Percentiles rank a stretch among this genome's conserved stretches.
These are phyloP conservation scores for Colletotrichum kahawae DNA, from an alignment of 2,329 filamentous ascomycete species.

Conservation along the genomic window DNA sequence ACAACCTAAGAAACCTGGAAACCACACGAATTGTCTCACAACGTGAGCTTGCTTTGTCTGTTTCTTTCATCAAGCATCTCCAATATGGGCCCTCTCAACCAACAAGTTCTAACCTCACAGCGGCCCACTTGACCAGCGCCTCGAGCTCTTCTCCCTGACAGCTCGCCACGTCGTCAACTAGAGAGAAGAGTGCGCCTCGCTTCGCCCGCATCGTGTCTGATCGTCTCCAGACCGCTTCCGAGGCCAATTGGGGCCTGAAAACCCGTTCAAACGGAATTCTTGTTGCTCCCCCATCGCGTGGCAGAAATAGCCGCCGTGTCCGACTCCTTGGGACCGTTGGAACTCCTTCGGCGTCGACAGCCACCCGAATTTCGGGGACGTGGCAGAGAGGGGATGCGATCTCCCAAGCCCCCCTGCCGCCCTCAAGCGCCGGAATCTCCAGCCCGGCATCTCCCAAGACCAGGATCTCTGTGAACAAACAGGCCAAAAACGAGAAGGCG, in stretches of 20 bases:
- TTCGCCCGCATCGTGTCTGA: not conserved
- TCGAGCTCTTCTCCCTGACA: not conserved
- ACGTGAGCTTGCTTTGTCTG: not conserved
- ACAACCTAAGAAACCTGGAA: not conserved
- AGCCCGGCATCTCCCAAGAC: not conserved
- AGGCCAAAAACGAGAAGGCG: not conserved
- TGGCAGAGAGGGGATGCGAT: not conserved
- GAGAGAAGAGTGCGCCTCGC: constrained; percentile 1
- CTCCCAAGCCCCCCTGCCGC: not conserved
- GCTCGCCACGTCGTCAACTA: not conserved
- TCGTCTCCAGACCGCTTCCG: not conserved
- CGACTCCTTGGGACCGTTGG: not conserved
- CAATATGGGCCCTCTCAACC: not conserved
- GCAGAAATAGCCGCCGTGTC: constrained; percentile 6
- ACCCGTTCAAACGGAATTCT: not conserved
- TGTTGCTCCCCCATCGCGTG: not conserved
- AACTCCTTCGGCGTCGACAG: not conserved
- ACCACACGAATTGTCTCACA: not conserved
- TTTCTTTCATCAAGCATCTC: not conserved
- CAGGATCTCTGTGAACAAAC: not conserved
- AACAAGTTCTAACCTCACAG: not conserved
- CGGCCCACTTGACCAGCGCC: not conserved
- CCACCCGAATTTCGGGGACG: not conserved
- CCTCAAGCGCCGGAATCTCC: not conserved
- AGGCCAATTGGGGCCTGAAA: not conserved